phyloP scores from a whole-genome alignment of 768 basidiomycete genomes.

The Mycena polygramma region DNA sequence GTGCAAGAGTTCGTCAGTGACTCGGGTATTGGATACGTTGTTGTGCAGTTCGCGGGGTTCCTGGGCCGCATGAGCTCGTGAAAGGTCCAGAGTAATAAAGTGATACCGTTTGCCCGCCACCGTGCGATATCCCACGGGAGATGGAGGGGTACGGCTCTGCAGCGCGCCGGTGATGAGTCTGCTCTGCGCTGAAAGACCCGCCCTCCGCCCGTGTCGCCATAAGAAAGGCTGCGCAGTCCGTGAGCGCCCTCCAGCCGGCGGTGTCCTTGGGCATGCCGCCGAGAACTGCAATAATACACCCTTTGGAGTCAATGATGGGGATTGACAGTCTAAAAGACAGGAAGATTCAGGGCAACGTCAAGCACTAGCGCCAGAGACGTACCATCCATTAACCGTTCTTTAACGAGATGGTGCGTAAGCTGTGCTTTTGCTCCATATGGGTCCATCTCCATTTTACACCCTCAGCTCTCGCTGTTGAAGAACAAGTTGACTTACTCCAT shows the following conservation, averaged over 20 bases:
- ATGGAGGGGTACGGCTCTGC: slow-evolving; percentile 1
- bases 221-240: neutral
- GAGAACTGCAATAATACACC: slow-evolving; percentile 11
- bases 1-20: slow-evolving; percentile 13
- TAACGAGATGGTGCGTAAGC: too few relatives aligned
- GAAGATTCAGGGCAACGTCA: neutral
- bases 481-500: too few relatives aligned
- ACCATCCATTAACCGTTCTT: too few relatives aligned
- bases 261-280: slow-evolving; percentile 18
- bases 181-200: neutral
- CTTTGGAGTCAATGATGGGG: slow-evolving; percentile 18
- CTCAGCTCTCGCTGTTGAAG: too few relatives aligned
- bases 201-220: neutral
- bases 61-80: neutral
- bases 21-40: slow-evolving; percentile 9
- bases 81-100: neutral
- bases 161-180: slow-evolving; percentile 15
- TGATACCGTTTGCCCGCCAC: slow-evolving; percentile 15
- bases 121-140: neutral
- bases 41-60: slow-evolving; percentile 13
- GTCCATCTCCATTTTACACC: too few relatives aligned
- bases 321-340: slow-evolving; percentile 12
- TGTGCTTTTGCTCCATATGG: too few relatives aligned
- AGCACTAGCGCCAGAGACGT: neutral
- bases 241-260: neutral